Conservation (phyloP, 352 stramenopile species). For the Phytophthora meadii region DNA sequence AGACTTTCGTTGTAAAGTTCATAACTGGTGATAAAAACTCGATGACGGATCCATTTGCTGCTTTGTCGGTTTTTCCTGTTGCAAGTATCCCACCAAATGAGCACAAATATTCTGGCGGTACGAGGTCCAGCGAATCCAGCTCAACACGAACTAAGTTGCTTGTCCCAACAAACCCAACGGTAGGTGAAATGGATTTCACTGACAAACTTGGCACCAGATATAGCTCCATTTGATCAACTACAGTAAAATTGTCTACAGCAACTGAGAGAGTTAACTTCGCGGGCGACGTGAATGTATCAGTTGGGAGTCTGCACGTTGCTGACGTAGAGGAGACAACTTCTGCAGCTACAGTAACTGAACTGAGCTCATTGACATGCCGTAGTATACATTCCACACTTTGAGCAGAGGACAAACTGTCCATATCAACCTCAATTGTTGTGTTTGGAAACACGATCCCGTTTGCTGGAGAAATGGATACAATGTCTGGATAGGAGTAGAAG, state of each 20-base stretch:
- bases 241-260: constrained; percentile 27
- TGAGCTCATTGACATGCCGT: neutral
- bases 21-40: constrained; percentile 36
- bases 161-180: constrained; percentile 27
- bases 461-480: constrained; percentile 26
- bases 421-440: constrained; percentile 33
- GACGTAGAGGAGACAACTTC: constrained; percentile 8
- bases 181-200: constrained; percentile 35
- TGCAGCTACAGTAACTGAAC: constrained; percentile 3
- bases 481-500: constrained; percentile 24
- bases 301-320: constrained; percentile 30
- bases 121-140: constrained; percentile 4
- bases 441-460: constrained; percentile 43
- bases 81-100: constrained; percentile 32
- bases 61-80: neutral
- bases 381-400: constrained; percentile 38
- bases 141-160: constrained; percentile 29
- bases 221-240: constrained; percentile 31
- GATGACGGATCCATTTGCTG: constrained; percentile 19
- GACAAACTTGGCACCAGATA: constrained; percentile 12
- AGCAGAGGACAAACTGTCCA: constrained; percentile 25
- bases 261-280: constrained; percentile 29
- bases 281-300: neutral
- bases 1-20: constrained; percentile 3
- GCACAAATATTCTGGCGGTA: constrained; percentile 29